A percentile compares a stretch with the other conserved stretches of the same genome.
These are phyloP conservation scores for Debaryomycetaceae sp. DNA, from an alignment of 1,139 yeast genomes.

Conservation along the genomic window DNA sequence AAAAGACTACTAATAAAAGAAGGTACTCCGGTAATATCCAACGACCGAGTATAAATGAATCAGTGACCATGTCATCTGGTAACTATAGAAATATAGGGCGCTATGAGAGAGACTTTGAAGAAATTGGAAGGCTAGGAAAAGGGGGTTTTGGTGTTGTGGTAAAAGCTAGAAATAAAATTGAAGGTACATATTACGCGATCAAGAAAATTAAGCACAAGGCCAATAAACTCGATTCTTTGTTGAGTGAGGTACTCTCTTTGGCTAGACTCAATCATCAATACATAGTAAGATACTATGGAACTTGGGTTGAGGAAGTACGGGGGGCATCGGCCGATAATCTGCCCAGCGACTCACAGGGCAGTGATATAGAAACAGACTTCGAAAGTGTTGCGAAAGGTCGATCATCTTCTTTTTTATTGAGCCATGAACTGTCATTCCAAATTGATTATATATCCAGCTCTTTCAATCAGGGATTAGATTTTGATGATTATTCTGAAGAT, in stretches of 20 bases:
- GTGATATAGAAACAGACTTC: slow-evolving; percentile 14
- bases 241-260: slow-evolving; percentile 87
- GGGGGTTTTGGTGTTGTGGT: slow-evolving; percentile 99
- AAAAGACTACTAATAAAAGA: not conserved
- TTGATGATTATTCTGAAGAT: slow-evolving; percentile 44
- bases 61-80: not conserved
- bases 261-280: slow-evolving; percentile 93
- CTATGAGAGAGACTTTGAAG: slow-evolving; percentile 77
- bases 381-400: slow-evolving; percentile 17
- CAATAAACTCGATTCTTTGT: slow-evolving; percentile 71
- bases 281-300: slow-evolving; percentile 93
- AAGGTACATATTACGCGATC: slow-evolving; percentile 92
- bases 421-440: slow-evolving; percentile 39
- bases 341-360: slow-evolving; percentile 11
- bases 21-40: slow-evolving; percentile 19
- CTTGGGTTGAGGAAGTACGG: slow-evolving; percentile 84
- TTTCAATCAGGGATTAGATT: slow-evolving; percentile 56
- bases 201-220: slow-evolving; percentile 86
- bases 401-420: slow-evolving; percentile 29
- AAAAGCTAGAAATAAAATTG: slow-evolving; percentile 86
- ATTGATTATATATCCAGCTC: slow-evolving; percentile 70
- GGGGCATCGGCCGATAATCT: slow-evolving; percentile 5
- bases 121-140: slow-evolving; percentile 83
- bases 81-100: slow-evolving; percentile 23
- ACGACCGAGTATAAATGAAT: not conserved